Percentiles rank a stretch among this genome's conserved stretches.
Evolutionary conservation across 345 rosid species (phyloP).

Genomic region (Eucalyptus pauciflora): DNA sequence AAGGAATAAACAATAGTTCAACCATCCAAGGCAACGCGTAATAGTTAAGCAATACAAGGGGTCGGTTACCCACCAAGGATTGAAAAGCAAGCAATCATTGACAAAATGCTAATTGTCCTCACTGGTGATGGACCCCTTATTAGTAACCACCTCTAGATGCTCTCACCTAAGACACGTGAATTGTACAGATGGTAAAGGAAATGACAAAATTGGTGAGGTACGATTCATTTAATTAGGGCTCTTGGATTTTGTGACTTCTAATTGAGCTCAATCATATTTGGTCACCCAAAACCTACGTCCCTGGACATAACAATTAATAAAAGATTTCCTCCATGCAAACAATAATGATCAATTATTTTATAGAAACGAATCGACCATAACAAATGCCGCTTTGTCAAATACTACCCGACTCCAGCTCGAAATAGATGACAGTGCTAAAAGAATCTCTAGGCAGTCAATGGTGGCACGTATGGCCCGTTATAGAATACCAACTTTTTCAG

Average conservation of each 20-base stretch:
- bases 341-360: neutral
- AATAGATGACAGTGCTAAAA: fast-evolving
- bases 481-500: neutral
- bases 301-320: neutral
- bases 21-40: neutral
- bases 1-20: neutral
- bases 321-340: neutral
- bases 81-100: neutral
- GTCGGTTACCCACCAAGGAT: neutral
- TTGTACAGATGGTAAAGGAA: neutral
- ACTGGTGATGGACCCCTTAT: neutral
- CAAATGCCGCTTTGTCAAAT: neutral
- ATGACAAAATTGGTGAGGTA: neutral
- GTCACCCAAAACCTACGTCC: neutral
- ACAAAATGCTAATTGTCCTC: neutral
- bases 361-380: neutral
- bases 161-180: neutral
- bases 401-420: neutral
- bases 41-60: neutral
- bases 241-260: neutral
- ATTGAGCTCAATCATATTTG: neutral
- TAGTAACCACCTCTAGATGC: neutral
- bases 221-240: neutral
- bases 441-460: neutral
- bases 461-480: neutral